phyloP scores from a whole-genome alignment of 1,284 basidiomycete genomes.

The Fomitopsis pinicola region DNA sequence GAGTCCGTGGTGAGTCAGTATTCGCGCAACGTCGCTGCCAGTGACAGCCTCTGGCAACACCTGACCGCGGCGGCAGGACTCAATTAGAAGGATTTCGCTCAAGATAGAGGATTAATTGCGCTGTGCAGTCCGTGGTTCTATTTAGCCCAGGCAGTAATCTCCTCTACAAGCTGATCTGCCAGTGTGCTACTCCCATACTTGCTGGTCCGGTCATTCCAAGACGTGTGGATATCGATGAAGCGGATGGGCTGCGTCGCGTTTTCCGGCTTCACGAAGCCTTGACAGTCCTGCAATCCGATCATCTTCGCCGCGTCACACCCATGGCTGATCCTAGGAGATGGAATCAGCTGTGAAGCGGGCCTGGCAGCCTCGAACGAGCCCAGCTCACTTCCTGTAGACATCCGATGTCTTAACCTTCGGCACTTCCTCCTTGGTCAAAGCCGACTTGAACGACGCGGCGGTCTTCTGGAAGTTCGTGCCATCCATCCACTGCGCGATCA shows the following conservation, averaged over 20 bases:
- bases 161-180: not conserved
- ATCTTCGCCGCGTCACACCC: not conserved
- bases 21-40: too few species aligned
- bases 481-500: conserved; percentile 1
- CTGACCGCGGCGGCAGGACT: too few species aligned
- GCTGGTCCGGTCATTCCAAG: not conserved
- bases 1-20: too few species aligned
- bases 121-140: not conserved
- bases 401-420: not conserved
- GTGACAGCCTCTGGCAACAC: too few species aligned
- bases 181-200: not conserved
- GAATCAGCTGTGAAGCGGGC: not conserved
- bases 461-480: not conserved
- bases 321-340: not conserved
- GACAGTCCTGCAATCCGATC: not conserved
- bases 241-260: not conserved
- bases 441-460: not conserved
- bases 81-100: too few species aligned
- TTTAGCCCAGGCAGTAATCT: not conserved
- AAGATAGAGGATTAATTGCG: too few species aligned
- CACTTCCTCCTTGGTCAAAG: not conserved
- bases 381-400: not conserved
- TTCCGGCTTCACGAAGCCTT: conserved; percentile 1
- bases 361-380: not conserved
- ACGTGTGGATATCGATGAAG: conserved; percentile 6